Base-by-base conservation (phyloP, 768 basidiomycete species). In the Agrocybe praecox region DNA sequence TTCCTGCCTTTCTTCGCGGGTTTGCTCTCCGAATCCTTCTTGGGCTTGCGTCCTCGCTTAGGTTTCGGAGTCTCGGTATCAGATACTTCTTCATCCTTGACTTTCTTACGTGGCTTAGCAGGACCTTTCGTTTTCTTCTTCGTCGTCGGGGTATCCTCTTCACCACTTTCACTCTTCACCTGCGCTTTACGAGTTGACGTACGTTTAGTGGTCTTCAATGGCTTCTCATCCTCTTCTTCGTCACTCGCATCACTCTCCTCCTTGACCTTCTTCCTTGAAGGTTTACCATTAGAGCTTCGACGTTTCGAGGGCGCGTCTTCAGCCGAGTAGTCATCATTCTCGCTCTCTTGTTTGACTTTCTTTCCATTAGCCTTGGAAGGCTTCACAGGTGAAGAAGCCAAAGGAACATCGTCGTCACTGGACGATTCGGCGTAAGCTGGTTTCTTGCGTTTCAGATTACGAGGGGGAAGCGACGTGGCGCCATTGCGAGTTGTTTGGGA, bases 351-450 rank as follows among this genome's bases (percentile, higher is more conserved):
- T 59, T 76, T 73, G 47, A 61, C 62, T 42, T 76, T 78, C 24
- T 14, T 40, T 14, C 80, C 76, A 53, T 81, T 84, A 45, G 74
- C 65, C 48, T 67, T 70, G 19, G 62, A 44, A 40, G 70, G 50
- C 53, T 90, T 91, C 4, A 74, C 78, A 18, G 88, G 89, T 36
- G 90, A 89, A 23, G 89, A 88, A 48, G 89, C 86, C 36, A 90
- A 80, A 51, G 88, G 89, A 17, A 75, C 76, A 53, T 91, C 89
- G 60, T 92, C 88, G 46, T 90, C 89, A 58, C 85, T 88, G 24
- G 86, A 88, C 49, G 85, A 81, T 56, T 82, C 81, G 19, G 76
- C 76, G 57, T 79, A 78, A 23, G 74, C 68, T 22, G 76, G 72
- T 64, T 83, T 84, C 75, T 87, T 88, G 67, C 87, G 84, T 74